These are phyloP conservation scores for Dicorynia guianensis DNA, from an alignment of 306 rosid species.

Conservation along the genomic window DNA sequence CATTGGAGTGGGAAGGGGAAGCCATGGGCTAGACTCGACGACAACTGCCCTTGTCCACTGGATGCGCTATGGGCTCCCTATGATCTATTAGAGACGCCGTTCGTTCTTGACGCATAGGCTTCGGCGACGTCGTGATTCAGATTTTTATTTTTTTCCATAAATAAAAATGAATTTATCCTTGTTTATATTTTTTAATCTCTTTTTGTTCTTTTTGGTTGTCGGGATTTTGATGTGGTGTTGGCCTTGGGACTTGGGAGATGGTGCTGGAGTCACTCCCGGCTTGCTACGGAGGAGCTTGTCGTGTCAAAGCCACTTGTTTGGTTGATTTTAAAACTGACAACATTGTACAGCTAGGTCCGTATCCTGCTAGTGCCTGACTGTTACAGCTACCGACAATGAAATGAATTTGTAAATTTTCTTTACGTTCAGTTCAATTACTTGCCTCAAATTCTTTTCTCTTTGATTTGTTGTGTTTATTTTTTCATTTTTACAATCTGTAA, in stretches of 20 bases:
- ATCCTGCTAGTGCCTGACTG: no score
- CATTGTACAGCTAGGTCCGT: slow-evolving; percentile 33
- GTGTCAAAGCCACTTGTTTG: not conserved
- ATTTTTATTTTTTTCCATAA: not conserved
- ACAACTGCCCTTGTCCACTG: slow-evolving; percentile 82
- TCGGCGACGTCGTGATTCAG: slow-evolving; percentile 21
- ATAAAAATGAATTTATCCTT: slow-evolving; percentile 1
- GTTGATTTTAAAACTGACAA: not conserved
- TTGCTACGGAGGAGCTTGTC: not conserved
- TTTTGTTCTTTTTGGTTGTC: no score
- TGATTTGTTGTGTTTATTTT: no score
- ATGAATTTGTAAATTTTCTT: no score
- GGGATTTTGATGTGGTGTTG: not conserved
- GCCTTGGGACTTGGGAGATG: slow-evolving; percentile 30
- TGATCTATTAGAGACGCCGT: slow-evolving; percentile 72
- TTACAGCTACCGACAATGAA: no score
- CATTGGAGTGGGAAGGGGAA: slow-evolving; percentile 99
- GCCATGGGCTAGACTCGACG: slow-evolving; percentile 93
- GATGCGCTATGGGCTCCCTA: slow-evolving; percentile 96
- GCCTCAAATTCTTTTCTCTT: no score
- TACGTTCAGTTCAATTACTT: no score
- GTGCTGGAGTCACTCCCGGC: slow-evolving; percentile 53
- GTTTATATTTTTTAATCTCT: not conserved
- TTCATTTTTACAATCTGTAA: no score
- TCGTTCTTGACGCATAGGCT: slow-evolving; percentile 56